Conservation (phyloP, 106 monocot species). For the Platanthera zijinensis region DNA sequence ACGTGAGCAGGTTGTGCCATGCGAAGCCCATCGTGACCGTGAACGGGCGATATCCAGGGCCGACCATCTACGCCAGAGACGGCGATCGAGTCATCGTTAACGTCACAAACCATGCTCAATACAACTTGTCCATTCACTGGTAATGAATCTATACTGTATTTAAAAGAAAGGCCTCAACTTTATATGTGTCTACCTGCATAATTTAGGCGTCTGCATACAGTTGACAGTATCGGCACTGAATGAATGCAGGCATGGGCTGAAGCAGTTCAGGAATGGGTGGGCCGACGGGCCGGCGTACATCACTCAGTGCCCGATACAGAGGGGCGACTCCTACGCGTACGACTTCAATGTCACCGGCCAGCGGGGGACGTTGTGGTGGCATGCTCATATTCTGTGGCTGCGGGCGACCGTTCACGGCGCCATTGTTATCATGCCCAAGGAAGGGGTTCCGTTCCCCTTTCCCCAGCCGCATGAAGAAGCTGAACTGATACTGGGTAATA, state of each 20-base stretch:
- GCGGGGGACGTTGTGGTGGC: constrained; percentile 25
- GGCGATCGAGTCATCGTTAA: constrained; percentile 23
- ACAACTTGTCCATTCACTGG: constrained; percentile 30
- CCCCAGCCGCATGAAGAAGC: constrained; percentile 15
- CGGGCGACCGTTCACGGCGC: constrained; percentile 32
- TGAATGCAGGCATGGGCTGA: constrained; percentile 28
- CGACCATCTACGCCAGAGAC: constrained; percentile 18
- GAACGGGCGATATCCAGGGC: constrained; percentile 21
- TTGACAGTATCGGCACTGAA: not conserved
- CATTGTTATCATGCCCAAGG: constrained; percentile 20
- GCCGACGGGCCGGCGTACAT: constrained; percentile 44
- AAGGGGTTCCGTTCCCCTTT: constrained; percentile 17
- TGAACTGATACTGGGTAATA: constrained; percentile 12
- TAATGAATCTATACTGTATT: not conserved
- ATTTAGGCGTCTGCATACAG: no score
- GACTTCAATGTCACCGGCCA: constrained; percentile 25
- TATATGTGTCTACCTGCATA: no score
- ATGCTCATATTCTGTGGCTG: constrained; percentile 29
- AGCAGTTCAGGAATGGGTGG: constrained; percentile 35
- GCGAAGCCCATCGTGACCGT: constrained; percentile 20
- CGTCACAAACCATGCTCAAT: constrained; percentile 23
- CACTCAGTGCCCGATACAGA: constrained; percentile 34
- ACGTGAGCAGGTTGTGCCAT: constrained; percentile 21
- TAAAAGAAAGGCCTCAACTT: not conserved
- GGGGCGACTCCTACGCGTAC: constrained; percentile 14